phyloP scores from a whole-genome alignment of 2,329 filamentous ascomycete species.

The Diaporthe longicolla region DNA sequence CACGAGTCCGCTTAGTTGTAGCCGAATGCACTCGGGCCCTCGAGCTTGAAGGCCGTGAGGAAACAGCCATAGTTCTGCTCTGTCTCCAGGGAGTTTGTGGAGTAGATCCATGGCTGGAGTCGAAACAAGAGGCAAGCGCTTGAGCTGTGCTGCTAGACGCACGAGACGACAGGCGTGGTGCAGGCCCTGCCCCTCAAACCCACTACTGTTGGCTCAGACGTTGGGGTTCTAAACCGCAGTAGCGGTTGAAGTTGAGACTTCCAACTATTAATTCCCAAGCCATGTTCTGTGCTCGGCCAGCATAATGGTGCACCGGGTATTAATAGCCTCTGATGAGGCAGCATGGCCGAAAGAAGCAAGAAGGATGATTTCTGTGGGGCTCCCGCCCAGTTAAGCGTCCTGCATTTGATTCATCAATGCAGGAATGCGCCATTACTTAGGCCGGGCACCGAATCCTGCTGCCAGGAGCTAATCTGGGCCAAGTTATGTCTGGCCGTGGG shows the following conservation, averaged over 20 bases:
- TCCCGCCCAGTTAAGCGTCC: slow-evolving; percentile 24
- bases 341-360: background rate
- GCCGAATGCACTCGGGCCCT: background rate
- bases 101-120: background rate
- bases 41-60: background rate
- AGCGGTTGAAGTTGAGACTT: background rate
- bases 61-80: background rate
- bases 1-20: background rate
- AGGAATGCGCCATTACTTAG: slow-evolving; percentile 37
- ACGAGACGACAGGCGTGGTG: background rate
- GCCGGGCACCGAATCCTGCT: slow-evolving; percentile 14
- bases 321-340: slow-evolving; percentile 29
- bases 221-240: background rate
- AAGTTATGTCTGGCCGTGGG: background rate
- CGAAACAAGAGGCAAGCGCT: background rate
- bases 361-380: slow-evolving; percentile 6
- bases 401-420: background rate
- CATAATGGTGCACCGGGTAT: slow-evolving; percentile 17
- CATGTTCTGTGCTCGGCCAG: background rate
- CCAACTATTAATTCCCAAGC: slow-evolving; percentile 8
- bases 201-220: slow-evolving; percentile 17
- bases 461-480: slow-evolving; percentile 15
- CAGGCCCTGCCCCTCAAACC: background rate
- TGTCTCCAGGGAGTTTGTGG: background rate
- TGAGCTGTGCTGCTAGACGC: background rate